Percentiles rank a stretch among this genome's conserved stretches.
Evolutionary conservation across 306 rosid species (phyloP).

Genomic region (Mucuna pruriens): DNA sequence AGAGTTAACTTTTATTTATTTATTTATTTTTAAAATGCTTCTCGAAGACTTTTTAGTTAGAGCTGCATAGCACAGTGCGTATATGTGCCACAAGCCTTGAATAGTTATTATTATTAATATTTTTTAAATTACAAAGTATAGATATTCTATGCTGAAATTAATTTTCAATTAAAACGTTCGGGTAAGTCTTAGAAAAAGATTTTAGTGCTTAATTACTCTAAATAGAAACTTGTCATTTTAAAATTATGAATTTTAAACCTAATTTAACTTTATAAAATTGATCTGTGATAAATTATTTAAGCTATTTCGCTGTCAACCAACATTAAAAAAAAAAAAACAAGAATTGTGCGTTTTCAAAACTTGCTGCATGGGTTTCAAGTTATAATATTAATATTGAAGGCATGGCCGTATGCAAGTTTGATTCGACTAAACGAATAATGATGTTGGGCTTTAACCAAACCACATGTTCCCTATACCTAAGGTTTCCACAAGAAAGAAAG

Average conservation of each 20-base stretch:
- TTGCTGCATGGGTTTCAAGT: conserved; percentile 1
- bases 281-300: too few relatives aligned
- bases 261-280: too few relatives aligned
- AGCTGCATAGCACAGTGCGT: conserved; percentile 24
- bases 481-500: conserved; percentile 38
- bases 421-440: conserved; percentile 51
- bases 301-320: too few relatives aligned
- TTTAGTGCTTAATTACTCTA: too few relatives aligned
- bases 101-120: too few relatives aligned
- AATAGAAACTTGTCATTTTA: too few relatives aligned
- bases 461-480: conserved; percentile 49
- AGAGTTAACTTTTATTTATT: neutral
- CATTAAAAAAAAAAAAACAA: conserved; percentile 5
- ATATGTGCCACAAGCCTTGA: neutral
- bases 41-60: conserved; percentile 16
- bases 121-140: too few relatives aligned
- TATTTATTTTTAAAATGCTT: neutral
- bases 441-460: conserved; percentile 69
- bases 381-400: conserved; percentile 1
- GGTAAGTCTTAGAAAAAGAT: too few relatives aligned
- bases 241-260: too few relatives aligned
- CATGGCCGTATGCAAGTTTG: conserved; percentile 36
- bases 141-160: too few relatives aligned
- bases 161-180: too few relatives aligned
- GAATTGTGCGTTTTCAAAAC: conserved; percentile 9